These are phyloP conservation scores for Pleurotus cornucopiae DNA, from an alignment of 768 basidiomycete genomes.

Conservation along the genomic window DNA sequence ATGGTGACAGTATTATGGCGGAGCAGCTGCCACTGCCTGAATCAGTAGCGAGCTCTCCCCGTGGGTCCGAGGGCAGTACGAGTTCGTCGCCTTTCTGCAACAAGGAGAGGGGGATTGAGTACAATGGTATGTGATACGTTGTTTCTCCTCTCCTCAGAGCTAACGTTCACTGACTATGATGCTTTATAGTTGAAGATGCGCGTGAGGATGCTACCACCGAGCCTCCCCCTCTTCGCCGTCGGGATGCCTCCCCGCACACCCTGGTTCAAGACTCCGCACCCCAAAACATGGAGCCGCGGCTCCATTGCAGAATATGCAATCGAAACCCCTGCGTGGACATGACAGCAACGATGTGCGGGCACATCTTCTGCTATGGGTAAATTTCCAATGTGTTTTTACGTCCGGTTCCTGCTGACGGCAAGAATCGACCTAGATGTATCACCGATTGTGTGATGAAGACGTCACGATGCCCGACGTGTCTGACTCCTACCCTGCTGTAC, in stretches of 20 bases:
- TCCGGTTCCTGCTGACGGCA: background rate
- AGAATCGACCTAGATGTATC: constrained; percentile 32
- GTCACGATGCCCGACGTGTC: constrained; percentile 49
- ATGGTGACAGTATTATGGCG: constrained; percentile 2
- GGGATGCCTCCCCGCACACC: background rate
- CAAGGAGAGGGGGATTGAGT: too few relatives aligned
- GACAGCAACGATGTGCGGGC: constrained; percentile 60
- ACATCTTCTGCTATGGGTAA: constrained; percentile 56
- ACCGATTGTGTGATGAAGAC: constrained; percentile 40
- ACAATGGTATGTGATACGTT: too few relatives aligned
- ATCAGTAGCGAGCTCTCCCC: background rate
- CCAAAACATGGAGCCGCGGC: constrained; percentile 10
- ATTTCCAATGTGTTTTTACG: constrained; percentile 15
- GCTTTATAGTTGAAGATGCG: too few relatives aligned
- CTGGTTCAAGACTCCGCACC: background rate
- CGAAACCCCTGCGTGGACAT: constrained; percentile 45
- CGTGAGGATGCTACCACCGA: too few relatives aligned
- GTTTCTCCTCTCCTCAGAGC: too few relatives aligned
- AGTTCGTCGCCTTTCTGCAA: background rate
- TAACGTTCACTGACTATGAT: too few relatives aligned
- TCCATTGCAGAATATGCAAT: constrained; percentile 50
- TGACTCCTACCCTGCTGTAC: constrained; percentile 45
- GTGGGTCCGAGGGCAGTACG: background rate
- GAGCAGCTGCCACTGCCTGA: constrained; percentile 4
- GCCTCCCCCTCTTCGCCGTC: too few relatives aligned